Base-by-base conservation (phyloP, 202 grass and related monocot species). In the Carex arenaria region DNA sequence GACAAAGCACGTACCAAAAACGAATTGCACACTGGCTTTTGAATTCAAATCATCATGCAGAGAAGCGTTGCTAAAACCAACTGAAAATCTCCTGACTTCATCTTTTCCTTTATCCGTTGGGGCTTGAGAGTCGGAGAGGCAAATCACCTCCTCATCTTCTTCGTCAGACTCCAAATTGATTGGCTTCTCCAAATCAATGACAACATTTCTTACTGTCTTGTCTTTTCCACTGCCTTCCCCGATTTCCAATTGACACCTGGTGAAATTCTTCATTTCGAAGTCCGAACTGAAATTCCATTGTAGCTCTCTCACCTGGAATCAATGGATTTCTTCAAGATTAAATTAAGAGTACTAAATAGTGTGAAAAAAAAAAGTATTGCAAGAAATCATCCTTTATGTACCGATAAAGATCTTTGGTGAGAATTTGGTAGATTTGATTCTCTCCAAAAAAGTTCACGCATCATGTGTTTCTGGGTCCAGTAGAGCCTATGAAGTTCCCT, bases 401-500 rank as follows among this genome's bases (percentile, higher is more conserved):
- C 43, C 18, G 61, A 32, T 67, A 65, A 52, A 30, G 61, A 18
- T 75, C 13, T 43, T 17, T 34, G 59, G 28, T 68, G 80, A 17
- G 83, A 38, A 72, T 61, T 74, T 34, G 47, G 13, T 13, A 59
- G 15, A 63, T 64, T 32, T 22, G 88, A 85, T 76, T 73, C 85
- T 55, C 81, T 85, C 90, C 93, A 88, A 66, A 53, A 77, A 31
- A 92, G 53, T 49, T 80, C 84, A 66, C 86, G 80, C 82, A 84
- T 82, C 84, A 90, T 71, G 56, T 88, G 87, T 63, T 82, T 91
- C 68, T 89, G 89, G 36, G 80, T 69, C 91, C 88, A 86, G 60
- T 93, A 93, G 62, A 92, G 76, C 19, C 84, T 85, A 82, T 86
- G 89, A 66, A 92, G 90, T 82, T 93, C 88, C 70, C 90, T 86